Evolutionary conservation across 345 rosid species (phyloP).

Genomic region (Bruguiera sexangula): DNA sequence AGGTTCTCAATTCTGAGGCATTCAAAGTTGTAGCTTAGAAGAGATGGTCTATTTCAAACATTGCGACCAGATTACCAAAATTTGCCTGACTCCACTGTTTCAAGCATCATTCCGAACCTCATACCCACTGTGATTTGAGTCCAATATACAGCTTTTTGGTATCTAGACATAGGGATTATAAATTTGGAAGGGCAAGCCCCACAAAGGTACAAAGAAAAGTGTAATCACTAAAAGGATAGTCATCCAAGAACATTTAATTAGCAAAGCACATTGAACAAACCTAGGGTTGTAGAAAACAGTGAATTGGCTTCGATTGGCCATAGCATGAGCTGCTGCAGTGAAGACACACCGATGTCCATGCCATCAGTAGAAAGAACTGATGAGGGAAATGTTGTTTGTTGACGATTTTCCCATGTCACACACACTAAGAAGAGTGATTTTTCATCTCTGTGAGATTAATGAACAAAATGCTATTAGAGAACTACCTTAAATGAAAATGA

Average conservation of each 20-base stretch:
- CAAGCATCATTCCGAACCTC: constrained; percentile 99
- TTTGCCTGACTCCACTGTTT: constrained; percentile 90
- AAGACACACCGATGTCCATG: constrained; percentile 96
- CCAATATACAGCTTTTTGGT: constrained; percentile 75
- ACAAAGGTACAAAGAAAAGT: background rate
- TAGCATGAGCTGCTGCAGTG: constrained; percentile 99
- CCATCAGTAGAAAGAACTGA: constrained; percentile 95
- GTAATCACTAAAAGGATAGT: background rate
- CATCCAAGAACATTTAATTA: background rate
- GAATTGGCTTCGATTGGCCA: constrained; percentile 78
- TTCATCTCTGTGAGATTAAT: constrained; percentile 58
- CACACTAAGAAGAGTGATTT: constrained; percentile 94
- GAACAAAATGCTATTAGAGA: background rate
- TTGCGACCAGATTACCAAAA: constrained; percentile 49
- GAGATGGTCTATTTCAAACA: background rate
- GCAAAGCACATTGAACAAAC: constrained; percentile 30
- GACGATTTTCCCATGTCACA: constrained; percentile 83
- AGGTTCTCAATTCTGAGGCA: too few species aligned
- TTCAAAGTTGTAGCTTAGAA: too few species aligned
- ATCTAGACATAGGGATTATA: constrained; percentile 77
- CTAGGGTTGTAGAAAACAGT: constrained; percentile 95
- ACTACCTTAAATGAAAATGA: background rate
- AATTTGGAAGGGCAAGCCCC: constrained; percentile 83
- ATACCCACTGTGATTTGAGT: constrained; percentile 86
- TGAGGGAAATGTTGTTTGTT: constrained; percentile 82